These are phyloP conservation scores for Saccharomyces mikatae DNA, from an alignment of 805 yeast species.

Conservation along the genomic window DNA sequence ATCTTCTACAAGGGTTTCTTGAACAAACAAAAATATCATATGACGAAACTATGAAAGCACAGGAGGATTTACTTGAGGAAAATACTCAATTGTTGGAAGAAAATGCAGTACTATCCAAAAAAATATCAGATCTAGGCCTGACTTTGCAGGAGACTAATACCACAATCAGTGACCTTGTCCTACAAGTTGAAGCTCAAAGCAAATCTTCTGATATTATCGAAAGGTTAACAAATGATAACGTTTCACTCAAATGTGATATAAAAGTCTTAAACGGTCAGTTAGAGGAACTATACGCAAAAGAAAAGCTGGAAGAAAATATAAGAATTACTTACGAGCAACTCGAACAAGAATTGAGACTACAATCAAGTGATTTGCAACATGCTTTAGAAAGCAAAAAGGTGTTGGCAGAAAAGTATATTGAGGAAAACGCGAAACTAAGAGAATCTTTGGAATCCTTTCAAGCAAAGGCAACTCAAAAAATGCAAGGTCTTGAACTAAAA, in stretches of 20 bases:
- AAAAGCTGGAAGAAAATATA: background rate
- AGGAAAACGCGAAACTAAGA: background rate
- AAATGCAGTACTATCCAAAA: background rate
- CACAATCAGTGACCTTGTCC: constrained; percentile 21
- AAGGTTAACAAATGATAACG: constrained; percentile 31
- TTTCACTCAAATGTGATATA: constrained; percentile 31
- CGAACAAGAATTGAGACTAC: background rate
- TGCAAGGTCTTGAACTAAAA: background rate
- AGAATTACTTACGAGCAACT: background rate
- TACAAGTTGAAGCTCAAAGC: constrained; percentile 22
- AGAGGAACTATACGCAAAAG: constrained; percentile 29
- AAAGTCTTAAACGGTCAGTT: constrained; percentile 32
- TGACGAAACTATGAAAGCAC: constrained; percentile 3
- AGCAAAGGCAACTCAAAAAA: background rate
- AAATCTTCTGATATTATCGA: constrained; percentile 31
- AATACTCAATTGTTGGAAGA: constrained; percentile 5
- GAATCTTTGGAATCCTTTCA: background rate
- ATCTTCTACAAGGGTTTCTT: background rate
- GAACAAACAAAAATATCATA: constrained; percentile 4
- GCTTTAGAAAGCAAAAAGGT: background rate
- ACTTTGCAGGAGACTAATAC: constrained; percentile 11
- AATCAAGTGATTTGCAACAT: background rate
- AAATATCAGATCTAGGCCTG: background rate
- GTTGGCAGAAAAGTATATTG: background rate
- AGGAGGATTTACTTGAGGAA: constrained; percentile 7